Evolutionary conservation across 2,329 filamentous ascomycete species (phyloP), one percentile per base, ranked within the genome.

Genomic region (Balansia obtecta): DNA sequence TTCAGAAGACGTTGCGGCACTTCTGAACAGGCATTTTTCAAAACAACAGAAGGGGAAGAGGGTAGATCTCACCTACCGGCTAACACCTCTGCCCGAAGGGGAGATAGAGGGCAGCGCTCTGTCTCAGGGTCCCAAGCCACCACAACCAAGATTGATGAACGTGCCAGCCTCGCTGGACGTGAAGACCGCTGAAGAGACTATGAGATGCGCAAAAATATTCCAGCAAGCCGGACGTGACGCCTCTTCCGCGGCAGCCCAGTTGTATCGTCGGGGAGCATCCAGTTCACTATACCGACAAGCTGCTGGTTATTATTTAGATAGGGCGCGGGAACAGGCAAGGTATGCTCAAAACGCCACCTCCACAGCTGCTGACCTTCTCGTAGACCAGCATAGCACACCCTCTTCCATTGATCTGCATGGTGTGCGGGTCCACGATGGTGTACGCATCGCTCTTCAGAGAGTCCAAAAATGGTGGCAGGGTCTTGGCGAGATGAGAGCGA

Each of bases 361-460:
- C n/a, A 72, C 72, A 0, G 82, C 82, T 1, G 87, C 88, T 1
- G 85, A 93, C 58, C 67, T 76, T 0, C 72, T 84, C 3, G 90
- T 91, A 1, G 74, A 82, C 11, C 62, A 68, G 10, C 84, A 89
- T 61, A 90, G 86, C 47, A 75, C 73, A 0, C 53, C 63, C 1
- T 71, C 67, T 1, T 70, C 74, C 18, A 71, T 94, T 8, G 91
- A 97, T 64, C 71, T 97, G 27, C 91, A 97, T 63, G 88, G 88
- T 6, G 80, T 95, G 5, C 82, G 76, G 43, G 89, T 96, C 1
- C 73, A 81, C 46, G 86, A 95, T 63, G 91, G 86, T 1, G 81
- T 89, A 32, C 75, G 86, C 3, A 95, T 96, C 55, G 82, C 86
- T 1, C 75, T 77, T 32, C 74, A 82, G 45, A 76, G 75, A 38